Percentiles rank a stretch among this genome's conserved stretches.
Evolutionary conservation across 129 eudicot genomes (phyloP).

Genomic region (Saposhnikovia divaricata): DNA sequence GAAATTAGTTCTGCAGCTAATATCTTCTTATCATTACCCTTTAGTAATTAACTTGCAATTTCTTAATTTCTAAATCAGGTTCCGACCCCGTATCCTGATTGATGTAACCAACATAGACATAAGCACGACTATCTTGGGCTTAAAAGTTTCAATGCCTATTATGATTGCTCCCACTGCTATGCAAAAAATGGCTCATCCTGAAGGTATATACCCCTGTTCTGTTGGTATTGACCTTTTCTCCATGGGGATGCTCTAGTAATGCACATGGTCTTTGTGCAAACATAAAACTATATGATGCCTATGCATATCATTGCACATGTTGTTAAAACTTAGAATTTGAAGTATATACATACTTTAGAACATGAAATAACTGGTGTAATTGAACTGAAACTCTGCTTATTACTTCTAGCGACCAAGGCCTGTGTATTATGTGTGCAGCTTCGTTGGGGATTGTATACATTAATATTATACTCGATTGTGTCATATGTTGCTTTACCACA

Average conservation of each 20-base stretch:
- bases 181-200: slow-evolving; percentile 98
- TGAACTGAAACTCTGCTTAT: neutral
- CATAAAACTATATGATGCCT: neutral
- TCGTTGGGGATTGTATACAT: neutral
- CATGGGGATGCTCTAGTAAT: neutral
- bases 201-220: slow-evolving; percentile 36
- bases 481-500: neutral
- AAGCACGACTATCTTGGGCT: slow-evolving; percentile 57
- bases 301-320: neutral
- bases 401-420: neutral
- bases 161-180: slow-evolving; percentile 95
- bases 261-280: neutral
- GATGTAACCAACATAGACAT: slow-evolving; percentile 83
- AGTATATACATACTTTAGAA: neutral
- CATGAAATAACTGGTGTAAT: neutral
- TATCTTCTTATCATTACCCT: neutral
- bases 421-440: neutral
- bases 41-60: neutral
- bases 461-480: neutral
- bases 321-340: neutral
- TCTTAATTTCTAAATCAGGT: slow-evolving; percentile 28
- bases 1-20: neutral
- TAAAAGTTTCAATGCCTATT: slow-evolving; percentile 81
- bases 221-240: neutral
- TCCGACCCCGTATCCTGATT: slow-evolving; percentile 79